Evolutionary conservation across 306 rosid species (phyloP), one percentile per base, ranked within the genome.

Genomic region (Acacia crassicarpa): DNA sequence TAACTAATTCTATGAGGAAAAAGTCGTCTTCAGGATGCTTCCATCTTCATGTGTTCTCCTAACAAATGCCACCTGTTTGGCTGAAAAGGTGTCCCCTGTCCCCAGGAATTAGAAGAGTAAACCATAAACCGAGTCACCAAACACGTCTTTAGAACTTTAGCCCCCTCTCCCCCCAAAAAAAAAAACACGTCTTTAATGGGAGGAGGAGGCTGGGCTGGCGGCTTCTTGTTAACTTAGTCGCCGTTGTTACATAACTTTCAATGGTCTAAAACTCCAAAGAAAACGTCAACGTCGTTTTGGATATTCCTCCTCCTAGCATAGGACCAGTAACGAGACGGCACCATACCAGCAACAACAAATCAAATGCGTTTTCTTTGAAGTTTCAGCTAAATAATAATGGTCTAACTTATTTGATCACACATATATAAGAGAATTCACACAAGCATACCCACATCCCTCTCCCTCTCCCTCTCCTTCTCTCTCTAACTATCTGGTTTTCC

Each of bases 11-110:
- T 10, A 0, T 5, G 9, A 15, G 7, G 84, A 82, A 81, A 45
- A 82, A 81, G 81, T 76, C 73, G 45, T 75, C 71, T 12, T 25
- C 41, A 14, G 23, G 59, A 27, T 43, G 77, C 51, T 76, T 56
- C 67, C 27, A 15, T 32, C 56, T 68, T 9, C 54, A 53, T 51
- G 67, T 25, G 40, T 30, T 13, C 53, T 16, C 22, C 32, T 76
- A 32, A 46, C 44, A 44, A 23, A 23, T 19, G 66, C 66, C 66
- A 32, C 5, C 33, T 53, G 46, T 51, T 74, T 74, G 44, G 77
- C 38, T 8, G 44, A 49, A 72, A 72, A 27, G 9, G 19, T 49
- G 44, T 23, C 33, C 13, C 1, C 22, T 53, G 35, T 25, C 62
- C 44, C 35, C 54, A 35, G 40, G 67, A 46, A 23, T 12, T 22